phyloP scores from a whole-genome alignment of 805 yeast species.

The Monosporozyma siamensis region DNA sequence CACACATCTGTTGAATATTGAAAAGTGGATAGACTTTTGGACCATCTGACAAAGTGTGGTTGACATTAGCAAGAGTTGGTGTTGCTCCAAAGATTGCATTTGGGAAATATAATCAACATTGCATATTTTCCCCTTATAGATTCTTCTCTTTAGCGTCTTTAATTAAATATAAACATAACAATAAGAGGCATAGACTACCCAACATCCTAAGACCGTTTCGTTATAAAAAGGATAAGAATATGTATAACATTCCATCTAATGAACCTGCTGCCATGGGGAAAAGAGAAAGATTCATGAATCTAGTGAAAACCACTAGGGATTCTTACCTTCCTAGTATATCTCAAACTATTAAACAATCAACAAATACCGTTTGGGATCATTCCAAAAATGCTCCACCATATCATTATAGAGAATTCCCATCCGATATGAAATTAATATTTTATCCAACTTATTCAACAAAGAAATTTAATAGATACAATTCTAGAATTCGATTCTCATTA shows the following conservation, averaged over 20 bases:
- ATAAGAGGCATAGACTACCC: not conserved
- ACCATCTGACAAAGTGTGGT: not conserved
- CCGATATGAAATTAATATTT: constrained; percentile 50
- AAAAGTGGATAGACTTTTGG: no score
- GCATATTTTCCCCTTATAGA: not conserved
- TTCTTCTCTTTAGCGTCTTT: not conserved
- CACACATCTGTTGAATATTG: no score
- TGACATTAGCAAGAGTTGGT: not conserved
- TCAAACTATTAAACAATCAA: constrained; percentile 39
- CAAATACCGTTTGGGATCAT: constrained; percentile 14
- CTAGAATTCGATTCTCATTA: constrained; percentile 65
- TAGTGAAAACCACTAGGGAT: constrained; percentile 48
- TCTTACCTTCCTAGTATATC: constrained; percentile 46
- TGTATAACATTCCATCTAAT: not conserved
- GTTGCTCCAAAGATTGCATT: not conserved
- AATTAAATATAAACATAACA: not conserved
- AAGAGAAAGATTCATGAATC: constrained; percentile 40
- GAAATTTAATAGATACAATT: constrained; percentile 31
- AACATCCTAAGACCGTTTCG: not conserved
- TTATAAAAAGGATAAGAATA: not conserved
- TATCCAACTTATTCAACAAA: constrained; percentile 48
- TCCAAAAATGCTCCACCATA: not conserved
- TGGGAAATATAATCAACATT: not conserved
- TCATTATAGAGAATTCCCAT: constrained; percentile 28
- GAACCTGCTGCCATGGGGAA: constrained; percentile 15